Base-by-base conservation (phyloP, 2,329 filamentous ascomycete genomes). In the Paecilomyces sp. region DNA sequence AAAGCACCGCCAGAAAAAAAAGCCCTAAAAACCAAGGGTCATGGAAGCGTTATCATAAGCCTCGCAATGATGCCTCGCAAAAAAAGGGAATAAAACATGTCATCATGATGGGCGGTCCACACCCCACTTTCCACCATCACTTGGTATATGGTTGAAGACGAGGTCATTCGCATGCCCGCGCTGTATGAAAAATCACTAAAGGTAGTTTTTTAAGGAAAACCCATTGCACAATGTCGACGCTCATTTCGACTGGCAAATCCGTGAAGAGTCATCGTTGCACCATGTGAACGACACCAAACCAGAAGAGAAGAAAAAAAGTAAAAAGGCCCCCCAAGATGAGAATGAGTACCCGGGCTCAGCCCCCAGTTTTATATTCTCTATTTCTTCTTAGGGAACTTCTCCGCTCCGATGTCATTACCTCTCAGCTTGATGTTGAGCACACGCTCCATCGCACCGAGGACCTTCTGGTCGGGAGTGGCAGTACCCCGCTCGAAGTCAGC, bases 361-460 rank as follows among this genome's bases (percentile, higher is more conserved):
- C 63, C 67, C 65, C 63, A 57, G 53, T 60, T 51, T 2, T 18
- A 22, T 6, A 57, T 52, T 34, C 58, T 69, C 69, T 75, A 78
- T 80, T 85, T 86, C 81, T 89, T 90, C 83, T 90, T 91, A 65
- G 86, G 81, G 75, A 94, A 90, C 80, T 88, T 89, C 68, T 91
- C 90, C 75, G 86, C 82, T 63, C 92, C 93, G 74, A 97, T 94
- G 78, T 93, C 90, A 70, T 80, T 81, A 61, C 94, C 91, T 67
- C 92, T 84, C 71, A 97, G 83, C 81, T 96, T 91, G 70, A 96
- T 85, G 70, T 94, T 93, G 74, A 97, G 85, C 63, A 90, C 86
- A 58, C 88, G 83, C 84, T 96, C 91, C 83, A 96, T 91, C 66
- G 83, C 80, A 61, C 77, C 77, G 60, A 96, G 81, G 58, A 95